Percentiles rank a stretch among this genome's conserved stretches.
phyloP scores from a whole-genome alignment of 768 basidiomycete species.

The Phanerochaete sordida region DNA sequence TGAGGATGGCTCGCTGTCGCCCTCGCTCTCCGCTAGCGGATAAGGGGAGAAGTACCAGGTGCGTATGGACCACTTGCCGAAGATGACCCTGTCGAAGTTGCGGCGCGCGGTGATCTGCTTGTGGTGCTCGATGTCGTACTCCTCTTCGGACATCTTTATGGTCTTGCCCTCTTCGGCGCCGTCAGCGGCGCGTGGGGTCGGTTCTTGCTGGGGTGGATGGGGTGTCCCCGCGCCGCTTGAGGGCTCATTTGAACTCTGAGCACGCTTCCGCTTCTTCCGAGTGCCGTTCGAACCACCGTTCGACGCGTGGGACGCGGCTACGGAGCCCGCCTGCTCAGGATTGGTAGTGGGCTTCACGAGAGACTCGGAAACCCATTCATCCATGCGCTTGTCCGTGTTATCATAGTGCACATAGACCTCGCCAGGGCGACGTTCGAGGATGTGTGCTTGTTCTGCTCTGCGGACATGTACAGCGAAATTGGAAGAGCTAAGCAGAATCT shows the following conservation, averaged over 20 bases:
- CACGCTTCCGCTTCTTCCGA: constrained; percentile 16
- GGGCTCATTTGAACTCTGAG: background rate
- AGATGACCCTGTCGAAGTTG: constrained; percentile 85
- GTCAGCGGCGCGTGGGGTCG: constrained; percentile 9
- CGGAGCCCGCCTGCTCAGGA: background rate
- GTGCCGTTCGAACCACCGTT: constrained; percentile 12
- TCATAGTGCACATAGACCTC: constrained; percentile 73
- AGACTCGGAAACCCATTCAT: constrained; percentile 64
- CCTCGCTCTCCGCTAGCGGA: constrained; percentile 68
- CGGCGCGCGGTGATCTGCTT: constrained; percentile 64
- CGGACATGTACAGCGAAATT: constrained; percentile 6
- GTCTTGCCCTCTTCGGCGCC: constrained; percentile 13
- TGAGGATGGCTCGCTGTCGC: constrained; percentile 40
- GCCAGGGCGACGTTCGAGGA: constrained; percentile 48
- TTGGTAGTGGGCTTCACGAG: constrained; percentile 30
- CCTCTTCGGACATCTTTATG: constrained; percentile 56
- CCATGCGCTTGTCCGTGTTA: constrained; percentile 65
- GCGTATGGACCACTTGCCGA: constrained; percentile 83
- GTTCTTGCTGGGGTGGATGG: background rate
- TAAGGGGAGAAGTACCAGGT: constrained; percentile 95
- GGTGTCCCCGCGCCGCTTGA: background rate
- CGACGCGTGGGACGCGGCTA: constrained; percentile 6
- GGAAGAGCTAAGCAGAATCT: constrained; percentile 4
- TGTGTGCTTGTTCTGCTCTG: constrained; percentile 40
- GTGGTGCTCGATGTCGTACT: constrained; percentile 65